Base-by-base conservation (phyloP, 176 grass and related monocot genomes). In the Dendrocalamus sinicus region DNA sequence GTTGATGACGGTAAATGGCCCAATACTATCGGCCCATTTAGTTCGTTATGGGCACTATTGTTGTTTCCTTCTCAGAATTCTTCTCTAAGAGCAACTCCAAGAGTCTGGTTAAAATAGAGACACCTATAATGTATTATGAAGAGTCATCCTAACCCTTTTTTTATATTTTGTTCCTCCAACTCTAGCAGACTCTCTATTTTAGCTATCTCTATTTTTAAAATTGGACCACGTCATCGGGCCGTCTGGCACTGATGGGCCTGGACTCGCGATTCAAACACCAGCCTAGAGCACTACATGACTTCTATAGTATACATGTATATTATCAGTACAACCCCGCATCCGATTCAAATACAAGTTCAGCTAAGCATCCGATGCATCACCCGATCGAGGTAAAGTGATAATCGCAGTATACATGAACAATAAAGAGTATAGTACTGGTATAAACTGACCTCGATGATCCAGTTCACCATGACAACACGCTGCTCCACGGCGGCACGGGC, bases 381-480 rank as follows among this genome's bases (percentile, higher is more conserved):
- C 67, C 23, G 12, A 81, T 76, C 5, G 3, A 75, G 47, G 47
- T 32, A 73, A 62, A 72, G 6, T 77, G 63, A 50, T 45, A 50
- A 37, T 47, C 10, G 2, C 17, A 69, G 30, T 16, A 5, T 57
- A 84, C 5, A 37, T 14, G 51, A 6, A 75, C 7, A 78, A 88
- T 15, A 37, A 50, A 68, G 70, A 76, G 23, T 39, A 41, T 45
- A 43, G 11, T 22, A 35, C 10, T 19, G 19, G 6, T 66, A 37
- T 59, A 75, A 47, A 71, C 90, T 84, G 72, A 95, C 93, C 93
- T 92, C 93, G 67, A 92, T 79, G 71, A 95, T 91, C 93, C 93
- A 95, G 80, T 92, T 92, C 70, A 95, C 90, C 90, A 92, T 95
- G 83, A 89, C 59, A 70, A 86, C 39, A 58, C 93, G 93, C 67